These are phyloP conservation scores for Gloeostereum incarnatum DNA, from an alignment of 768 basidiomycete genomes.

Conservation along the genomic window DNA sequence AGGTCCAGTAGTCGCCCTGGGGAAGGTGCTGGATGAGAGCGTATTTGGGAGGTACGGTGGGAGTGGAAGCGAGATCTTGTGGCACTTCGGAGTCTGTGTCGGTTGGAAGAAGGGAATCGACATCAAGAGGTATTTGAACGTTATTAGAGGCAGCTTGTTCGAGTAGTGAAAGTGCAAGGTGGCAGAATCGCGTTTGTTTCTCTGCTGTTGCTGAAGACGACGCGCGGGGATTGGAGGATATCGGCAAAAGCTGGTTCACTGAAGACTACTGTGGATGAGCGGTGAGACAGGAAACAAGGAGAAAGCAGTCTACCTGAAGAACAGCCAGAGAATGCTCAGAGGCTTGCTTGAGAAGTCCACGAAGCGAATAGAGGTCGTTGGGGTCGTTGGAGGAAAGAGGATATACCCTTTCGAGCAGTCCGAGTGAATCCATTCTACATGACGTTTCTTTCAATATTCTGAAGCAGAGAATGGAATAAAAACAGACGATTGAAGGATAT, in stretches of 20 bases:
- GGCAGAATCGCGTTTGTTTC: constrained; percentile 68
- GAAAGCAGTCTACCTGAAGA: constrained; percentile 38
- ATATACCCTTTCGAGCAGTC: constrained; percentile 74
- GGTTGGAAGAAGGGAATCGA: constrained; percentile 29
- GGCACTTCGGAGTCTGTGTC: constrained; percentile 13
- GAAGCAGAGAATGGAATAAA: background rate
- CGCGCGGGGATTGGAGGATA: constrained; percentile 60
- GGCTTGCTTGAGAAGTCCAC: constrained; percentile 45
- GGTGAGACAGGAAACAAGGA: constrained; percentile 9
- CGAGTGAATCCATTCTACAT: constrained; percentile 59
- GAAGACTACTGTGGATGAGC: constrained; percentile 34
- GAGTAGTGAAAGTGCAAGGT: constrained; percentile 62
- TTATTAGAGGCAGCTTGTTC: constrained; percentile 54
- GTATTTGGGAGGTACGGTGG: constrained; percentile 40
- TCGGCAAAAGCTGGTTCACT: constrained; percentile 57
- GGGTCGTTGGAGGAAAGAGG: constrained; percentile 37
- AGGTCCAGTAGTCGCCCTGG: constrained; percentile 72
- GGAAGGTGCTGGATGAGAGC: constrained; percentile 78
- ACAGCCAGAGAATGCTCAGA: constrained; percentile 43
- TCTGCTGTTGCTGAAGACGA: constrained; percentile 50
- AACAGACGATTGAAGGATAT: constrained; percentile 44
- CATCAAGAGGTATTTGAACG: constrained; percentile 33
- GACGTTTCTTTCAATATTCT: constrained; percentile 5
- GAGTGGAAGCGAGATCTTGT: constrained; percentile 11
- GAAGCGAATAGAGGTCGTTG: constrained; percentile 39